Base-by-base conservation (phyloP, 768 basidiomycete species). In the Tylopilus plumbeoviolaceoides region DNA sequence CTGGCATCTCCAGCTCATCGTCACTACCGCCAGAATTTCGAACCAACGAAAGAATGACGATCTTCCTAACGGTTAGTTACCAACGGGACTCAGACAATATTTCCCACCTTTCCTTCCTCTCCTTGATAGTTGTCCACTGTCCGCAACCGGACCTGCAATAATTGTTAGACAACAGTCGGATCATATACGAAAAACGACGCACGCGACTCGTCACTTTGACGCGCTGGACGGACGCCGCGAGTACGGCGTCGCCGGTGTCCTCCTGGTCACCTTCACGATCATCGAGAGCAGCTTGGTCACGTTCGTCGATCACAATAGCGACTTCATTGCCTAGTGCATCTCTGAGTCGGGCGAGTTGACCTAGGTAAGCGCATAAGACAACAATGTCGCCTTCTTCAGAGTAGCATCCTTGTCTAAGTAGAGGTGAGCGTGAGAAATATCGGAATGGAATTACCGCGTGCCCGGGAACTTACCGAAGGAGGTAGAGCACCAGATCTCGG, bases 71-170 rank as follows among this genome's bases (percentile, higher is more conserved):
- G 2, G 41, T 53, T 47, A 60, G 43, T 31, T 17, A 20, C 47
- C 21, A 12, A 18, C 11, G 20, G 30, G 35, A 51, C n/a, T 12
- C n/a, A 20, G 15, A 30, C n/a, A 10, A 40, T 11, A 18, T 1
- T 36, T 0, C 62, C 17, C 57, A 79, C 81, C 62, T 75, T 79
- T 2, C 79, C 83, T 70, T 88, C 87, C 53, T 85, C 81, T 3
- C 87, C 89, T 66, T 91, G 89, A 62, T 81, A 91, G 46, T 84
- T 89, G 56, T 91, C 88, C 2, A 91, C 79, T 0, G 88, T 90
- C 6, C 89, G 78, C 6, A 91, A 71, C 8, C 79, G 76, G 39
- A 89, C 79, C 86, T 88, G 44, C 5, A 47, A 46, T 18, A 9
- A 36, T 17, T 11, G 15, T 17, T 36, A 36, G 35, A 36, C 35